Conservation (phyloP, 2,329 filamentous ascomycete species). For the Thielaviopsis cerberus region DNA sequence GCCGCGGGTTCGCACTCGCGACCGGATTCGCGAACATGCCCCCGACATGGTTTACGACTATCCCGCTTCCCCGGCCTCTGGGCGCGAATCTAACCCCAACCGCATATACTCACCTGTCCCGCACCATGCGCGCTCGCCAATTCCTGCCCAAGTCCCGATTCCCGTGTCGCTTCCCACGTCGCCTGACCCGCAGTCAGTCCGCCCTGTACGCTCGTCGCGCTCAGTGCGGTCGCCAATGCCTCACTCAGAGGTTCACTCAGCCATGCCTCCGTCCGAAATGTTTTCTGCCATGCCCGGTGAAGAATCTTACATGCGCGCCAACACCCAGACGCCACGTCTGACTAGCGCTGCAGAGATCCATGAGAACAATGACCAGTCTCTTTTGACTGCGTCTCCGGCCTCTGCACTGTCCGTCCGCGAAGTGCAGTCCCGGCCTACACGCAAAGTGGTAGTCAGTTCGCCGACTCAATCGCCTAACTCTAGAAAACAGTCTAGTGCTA, state of each 20-base stretch:
- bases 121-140: not conserved
- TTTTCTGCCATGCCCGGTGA: constrained; percentile 2
- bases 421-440: not conserved
- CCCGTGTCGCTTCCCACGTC: constrained; percentile 2
- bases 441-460: constrained; percentile 5
- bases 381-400: not conserved
- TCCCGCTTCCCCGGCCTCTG: not conserved
- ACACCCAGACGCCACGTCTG: constrained; percentile 5
- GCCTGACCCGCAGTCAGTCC: not conserved
- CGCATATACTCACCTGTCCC: not conserved
- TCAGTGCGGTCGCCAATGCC: constrained; percentile 7
- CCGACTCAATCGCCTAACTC: constrained; percentile 4
- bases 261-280: constrained; percentile 6
- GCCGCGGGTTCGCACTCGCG: constrained; percentile 7
- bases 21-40: constrained; percentile 9
- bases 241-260: not conserved
- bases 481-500: constrained; percentile 5
- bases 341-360: constrained; percentile 2
- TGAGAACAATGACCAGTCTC: not conserved
- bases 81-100: not conserved
- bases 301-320: not conserved
- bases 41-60: constrained; percentile 1
- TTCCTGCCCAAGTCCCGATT: constrained; percentile 1
- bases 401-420: constrained; percentile 3
- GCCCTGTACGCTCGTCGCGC: constrained; percentile 2